Evolutionary conservation across 306 rosid genomes (phyloP), one percentile per base, ranked within the genome.

Genomic region (Calophaca sinica): DNA sequence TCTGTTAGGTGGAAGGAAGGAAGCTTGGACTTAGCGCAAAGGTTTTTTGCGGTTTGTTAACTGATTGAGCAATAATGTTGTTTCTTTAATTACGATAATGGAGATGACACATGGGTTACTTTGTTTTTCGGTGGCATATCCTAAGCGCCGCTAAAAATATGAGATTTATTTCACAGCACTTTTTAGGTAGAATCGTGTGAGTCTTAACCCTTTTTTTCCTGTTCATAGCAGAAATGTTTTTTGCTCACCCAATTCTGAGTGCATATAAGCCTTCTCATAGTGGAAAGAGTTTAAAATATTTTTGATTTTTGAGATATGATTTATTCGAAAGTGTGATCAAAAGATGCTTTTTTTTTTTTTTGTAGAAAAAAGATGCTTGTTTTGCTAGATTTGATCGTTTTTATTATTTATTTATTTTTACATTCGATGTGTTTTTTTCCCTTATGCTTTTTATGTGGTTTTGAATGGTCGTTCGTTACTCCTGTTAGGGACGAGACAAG

Each of bases 101-200:
- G 26, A 20, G 80, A 69, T 80, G 82, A 87, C 85, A 89, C 83
- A 52, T 79, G 81, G 67, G 80, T 67, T 73, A 26, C 82, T 77
- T 35, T 15, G 41, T 13, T 48, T 35, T 67, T 73, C 69, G 85
- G 78, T 75, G 84, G 80, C 83, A 59, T 7, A 59, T 79, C 71
- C 53, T 74, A 32, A 13, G 58, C 59, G 81, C 69, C 72, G 63
- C 75, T 70, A 33, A 36, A 51, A 38, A 51, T 75, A 48, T 14
- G 15, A 64, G 42, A 44, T 39, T 62, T 57, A 31, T 52, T 4
- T 63, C 13, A 58, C 68, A 58, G 10, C 11, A 46, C 41, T 77
- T 77, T 66, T 49, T 14, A 41, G 64, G 54, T 51, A 63, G 29
- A 36, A 45, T 42, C 31, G 48, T 36, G 9, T 64, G 51, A 28